A percentile compares a stretch with the other conserved stretches of the same genome.
phyloP scores from a whole-genome alignment of 139 green algal species.

The Chlamydomonas applanata region DNA sequence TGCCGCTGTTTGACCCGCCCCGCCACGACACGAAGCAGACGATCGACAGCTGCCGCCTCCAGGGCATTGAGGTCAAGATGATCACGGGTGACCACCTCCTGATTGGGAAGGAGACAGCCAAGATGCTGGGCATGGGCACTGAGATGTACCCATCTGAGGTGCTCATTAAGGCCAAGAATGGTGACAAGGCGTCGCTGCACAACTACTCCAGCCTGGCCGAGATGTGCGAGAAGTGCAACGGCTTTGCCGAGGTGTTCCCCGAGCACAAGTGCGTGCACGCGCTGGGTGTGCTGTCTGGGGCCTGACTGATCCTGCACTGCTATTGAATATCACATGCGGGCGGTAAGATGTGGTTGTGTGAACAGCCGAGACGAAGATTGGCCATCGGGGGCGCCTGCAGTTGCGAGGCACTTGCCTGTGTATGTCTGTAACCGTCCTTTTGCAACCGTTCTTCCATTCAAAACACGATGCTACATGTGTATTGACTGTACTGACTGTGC shows the following conservation, averaged over 20 bases:
- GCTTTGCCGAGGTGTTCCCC: constrained; percentile 86
- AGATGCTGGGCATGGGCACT: constrained; percentile 80
- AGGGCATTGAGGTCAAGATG: constrained; percentile 83
- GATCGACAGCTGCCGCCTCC: constrained; percentile 65
- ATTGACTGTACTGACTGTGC: no score
- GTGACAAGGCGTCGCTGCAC: constrained; percentile 36
- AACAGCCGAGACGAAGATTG: no score
- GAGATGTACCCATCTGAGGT: constrained; percentile 52
- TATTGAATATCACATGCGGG: no score
- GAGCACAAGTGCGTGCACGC: constrained; percentile 74
- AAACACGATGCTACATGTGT: no score
- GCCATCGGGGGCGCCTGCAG: no score
- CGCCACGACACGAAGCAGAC: constrained; percentile 82
- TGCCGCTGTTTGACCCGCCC: constrained; percentile 83
- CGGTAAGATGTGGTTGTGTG: no score
- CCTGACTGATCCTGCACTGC: no score
- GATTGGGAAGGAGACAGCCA: constrained; percentile 83
- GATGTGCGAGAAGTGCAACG: constrained; percentile 76
- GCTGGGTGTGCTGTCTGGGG: no score
- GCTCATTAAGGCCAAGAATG: constrained; percentile 37
- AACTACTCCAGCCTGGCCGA: constrained; percentile 50
- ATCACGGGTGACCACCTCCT: constrained; percentile 85
- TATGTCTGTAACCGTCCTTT: no score
- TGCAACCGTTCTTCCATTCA: no score
- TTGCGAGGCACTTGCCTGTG: no score